Conservation (phyloP, 2,329 filamentous ascomycete species). For the Monilinia aucupariae region DNA sequence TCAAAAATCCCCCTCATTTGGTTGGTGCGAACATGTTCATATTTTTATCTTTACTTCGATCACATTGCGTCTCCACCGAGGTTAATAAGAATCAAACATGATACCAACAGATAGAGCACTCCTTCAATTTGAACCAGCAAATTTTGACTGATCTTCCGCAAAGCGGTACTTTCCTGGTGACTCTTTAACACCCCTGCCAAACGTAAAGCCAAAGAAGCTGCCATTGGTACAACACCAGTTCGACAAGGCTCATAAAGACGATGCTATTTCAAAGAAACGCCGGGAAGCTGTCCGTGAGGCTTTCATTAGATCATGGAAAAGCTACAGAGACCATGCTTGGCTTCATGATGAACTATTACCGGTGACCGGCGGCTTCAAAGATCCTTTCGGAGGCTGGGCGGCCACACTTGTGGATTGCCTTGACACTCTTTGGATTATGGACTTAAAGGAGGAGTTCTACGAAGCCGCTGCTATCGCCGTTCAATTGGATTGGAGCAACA, state of each 20-base stretch:
- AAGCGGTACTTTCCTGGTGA: background rate
- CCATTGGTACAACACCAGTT: constrained; percentile 3
- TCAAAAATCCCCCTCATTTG: too few species aligned
- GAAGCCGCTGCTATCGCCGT: constrained; percentile 48
- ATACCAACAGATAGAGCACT: background rate
- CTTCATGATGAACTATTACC: constrained; percentile 79
- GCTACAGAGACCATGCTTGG: constrained; percentile 77
- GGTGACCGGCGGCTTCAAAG: constrained; percentile 56
- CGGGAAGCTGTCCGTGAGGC: constrained; percentile 22
- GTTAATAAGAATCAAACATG: background rate
- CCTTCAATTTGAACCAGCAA: background rate
- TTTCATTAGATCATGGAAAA: constrained; percentile 56
- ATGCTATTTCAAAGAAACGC: background rate
- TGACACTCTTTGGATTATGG: constrained; percentile 83
- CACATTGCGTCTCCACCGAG: background rate
- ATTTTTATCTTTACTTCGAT: constrained; percentile 4
- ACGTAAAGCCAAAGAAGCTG: background rate
- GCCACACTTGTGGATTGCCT: constrained; percentile 76
- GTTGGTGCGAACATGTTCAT: too few species aligned
- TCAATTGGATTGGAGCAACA: constrained; percentile 42
- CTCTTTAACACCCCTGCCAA: background rate
- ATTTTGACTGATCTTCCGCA: constrained; percentile 1
- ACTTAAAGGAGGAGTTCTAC: constrained; percentile 68
- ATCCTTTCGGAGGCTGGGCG: constrained; percentile 87
- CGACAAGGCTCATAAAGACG: background rate